Conservation (phyloP, 306 rosid species). For the Datisca glomerata region DNA sequence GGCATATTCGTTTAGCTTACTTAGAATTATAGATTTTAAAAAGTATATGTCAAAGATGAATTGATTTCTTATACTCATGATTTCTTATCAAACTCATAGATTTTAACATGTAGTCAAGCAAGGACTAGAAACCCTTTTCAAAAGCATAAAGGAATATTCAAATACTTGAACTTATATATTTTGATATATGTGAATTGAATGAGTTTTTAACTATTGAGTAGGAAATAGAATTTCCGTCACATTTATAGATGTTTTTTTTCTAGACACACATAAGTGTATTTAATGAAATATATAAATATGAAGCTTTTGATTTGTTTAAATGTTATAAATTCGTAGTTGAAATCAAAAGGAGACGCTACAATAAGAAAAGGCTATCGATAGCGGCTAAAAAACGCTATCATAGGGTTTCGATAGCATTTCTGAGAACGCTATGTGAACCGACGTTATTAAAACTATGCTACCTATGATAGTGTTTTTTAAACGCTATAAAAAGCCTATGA, state of each 20-base stretch:
- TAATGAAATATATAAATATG: too few relatives aligned
- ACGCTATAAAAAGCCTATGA: too few relatives aligned
- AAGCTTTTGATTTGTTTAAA: slow-evolving; percentile 2
- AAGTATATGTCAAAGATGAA: not conserved
- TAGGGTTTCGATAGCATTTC: too few relatives aligned
- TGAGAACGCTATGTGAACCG: too few relatives aligned
- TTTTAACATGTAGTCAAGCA: too few relatives aligned
- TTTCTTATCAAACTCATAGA: not conserved
- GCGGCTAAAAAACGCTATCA: too few relatives aligned
- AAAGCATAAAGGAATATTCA: too few relatives aligned
- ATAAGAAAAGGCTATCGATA: too few relatives aligned
- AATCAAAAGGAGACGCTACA: too few relatives aligned
- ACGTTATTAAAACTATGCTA: too few relatives aligned
- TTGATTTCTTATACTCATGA: not conserved
- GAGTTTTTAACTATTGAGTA: not conserved
- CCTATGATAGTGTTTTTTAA: too few relatives aligned
- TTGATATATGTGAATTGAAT: slow-evolving; percentile 4
- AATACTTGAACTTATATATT: not conserved
- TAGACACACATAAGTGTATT: not conserved
- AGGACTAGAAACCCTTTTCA: slow-evolving; percentile 2
- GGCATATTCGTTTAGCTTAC: not conserved
- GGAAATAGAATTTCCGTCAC: not conserved
- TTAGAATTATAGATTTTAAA: not conserved
- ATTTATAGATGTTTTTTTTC: not conserved
- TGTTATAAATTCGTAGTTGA: not conserved